A percentile compares a stretch with the other conserved stretches of the same genome.
Conservation (phyloP, 345 rosid genomes). For the Populus euphratica region DNA sequence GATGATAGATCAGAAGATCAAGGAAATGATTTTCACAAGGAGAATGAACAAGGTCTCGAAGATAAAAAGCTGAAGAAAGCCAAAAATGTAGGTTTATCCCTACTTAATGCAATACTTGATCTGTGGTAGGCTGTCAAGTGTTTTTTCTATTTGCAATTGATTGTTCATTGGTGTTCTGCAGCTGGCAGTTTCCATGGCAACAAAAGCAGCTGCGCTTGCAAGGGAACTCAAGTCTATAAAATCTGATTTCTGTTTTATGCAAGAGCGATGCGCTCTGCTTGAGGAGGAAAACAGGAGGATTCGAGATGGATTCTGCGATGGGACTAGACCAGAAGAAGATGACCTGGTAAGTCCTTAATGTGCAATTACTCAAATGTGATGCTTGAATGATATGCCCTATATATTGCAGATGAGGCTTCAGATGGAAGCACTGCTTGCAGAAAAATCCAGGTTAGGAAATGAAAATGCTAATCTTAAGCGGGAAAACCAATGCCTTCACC, state of each 20-base stretch:
- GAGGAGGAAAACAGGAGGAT: conserved; percentile 90
- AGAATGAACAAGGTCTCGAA: conserved; percentile 34
- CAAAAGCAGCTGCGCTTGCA: conserved; percentile 73
- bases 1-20: conserved; percentile 35
- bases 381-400: background rate
- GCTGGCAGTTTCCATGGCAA: conserved; percentile 85
- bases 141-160: conserved; percentile 2
- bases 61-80: conserved; percentile 57
- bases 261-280: conserved; percentile 68
- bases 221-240: conserved; percentile 68
- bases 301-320: conserved; percentile 63
- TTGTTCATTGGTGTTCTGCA: conserved; percentile 25
- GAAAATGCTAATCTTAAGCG: conserved; percentile 74
- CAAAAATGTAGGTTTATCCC: conserved; percentile 50
- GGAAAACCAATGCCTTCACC: conserved; percentile 88
- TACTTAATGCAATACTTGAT: background rate
- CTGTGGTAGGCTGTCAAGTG: background rate
- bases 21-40: conserved; percentile 33
- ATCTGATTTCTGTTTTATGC: conserved; percentile 65
- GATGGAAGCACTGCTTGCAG: conserved; percentile 80
- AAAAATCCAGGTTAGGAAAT: conserved; percentile 80
- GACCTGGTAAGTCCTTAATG: conserved; percentile 52
- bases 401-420: conserved; percentile 76
- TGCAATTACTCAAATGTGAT: background rate
- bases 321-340: conserved; percentile 88